phyloP scores from a whole-genome alignment of 2,329 filamentous ascomycete species.

The Beauveria sp. region DNA sequence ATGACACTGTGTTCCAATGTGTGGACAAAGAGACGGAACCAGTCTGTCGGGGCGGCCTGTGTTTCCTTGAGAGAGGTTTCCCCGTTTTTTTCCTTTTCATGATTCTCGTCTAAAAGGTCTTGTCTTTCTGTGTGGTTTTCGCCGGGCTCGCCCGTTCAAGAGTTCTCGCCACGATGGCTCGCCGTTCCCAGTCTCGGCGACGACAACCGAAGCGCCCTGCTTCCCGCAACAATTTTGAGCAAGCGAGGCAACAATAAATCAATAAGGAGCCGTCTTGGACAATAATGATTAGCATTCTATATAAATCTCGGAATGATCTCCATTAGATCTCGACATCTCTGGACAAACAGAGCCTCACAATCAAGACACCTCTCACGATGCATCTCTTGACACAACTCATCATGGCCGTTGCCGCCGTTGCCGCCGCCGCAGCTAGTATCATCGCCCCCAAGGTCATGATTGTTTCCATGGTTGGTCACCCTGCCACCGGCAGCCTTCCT shows the following conservation, averaged over 20 bases:
- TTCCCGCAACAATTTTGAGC: background rate
- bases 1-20: too few species aligned
- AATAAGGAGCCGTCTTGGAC: background rate
- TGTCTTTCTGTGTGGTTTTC: background rate
- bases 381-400: background rate
- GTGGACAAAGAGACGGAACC: too few species aligned
- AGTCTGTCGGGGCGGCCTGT: background rate
- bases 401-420: background rate
- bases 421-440: background rate
- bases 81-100: background rate
- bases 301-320: background rate
- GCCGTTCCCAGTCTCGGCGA: background rate
- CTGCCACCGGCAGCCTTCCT: background rate
- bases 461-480: slow-evolving; percentile 48
- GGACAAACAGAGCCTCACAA: background rate
- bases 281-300: background rate
- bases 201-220: background rate
- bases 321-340: background rate
- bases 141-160: background rate
- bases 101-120: background rate
- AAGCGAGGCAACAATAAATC: background rate
- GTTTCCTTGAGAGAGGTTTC: background rate
- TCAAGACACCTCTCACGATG: background rate
- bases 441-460: slow-evolving; percentile 55
- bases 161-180: background rate